Evolutionary conservation across 1,284 basidiomycete species (phyloP), one percentile per base, ranked within the genome.

Genomic region (Ustilago tritici): DNA sequence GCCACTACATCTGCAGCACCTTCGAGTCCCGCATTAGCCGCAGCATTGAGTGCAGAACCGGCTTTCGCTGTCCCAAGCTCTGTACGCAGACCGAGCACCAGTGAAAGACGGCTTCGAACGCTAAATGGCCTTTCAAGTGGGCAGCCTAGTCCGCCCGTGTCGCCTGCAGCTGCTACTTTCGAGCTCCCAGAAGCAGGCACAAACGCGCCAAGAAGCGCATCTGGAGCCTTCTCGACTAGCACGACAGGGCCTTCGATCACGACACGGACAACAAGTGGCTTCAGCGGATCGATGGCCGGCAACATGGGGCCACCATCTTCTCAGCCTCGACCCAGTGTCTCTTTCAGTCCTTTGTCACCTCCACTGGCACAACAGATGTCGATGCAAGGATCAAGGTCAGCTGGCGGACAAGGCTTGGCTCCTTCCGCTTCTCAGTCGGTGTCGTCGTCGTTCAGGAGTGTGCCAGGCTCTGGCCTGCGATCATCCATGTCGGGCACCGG

Each of bases 281-380:
- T 65, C 35, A 58, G 43, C 0, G 43, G 28, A 3, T 15, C 58
- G 0, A 10, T 65, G 1, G 23, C 59, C 2, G 59, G 55, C 17
- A 53, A 43, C 52, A 59, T 62, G 58, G 62, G 41, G 3, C 49
- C 64, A n/a, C 28, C 55, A 2, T 53, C 61, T 10, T 36, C 64
- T 2, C 75, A 69, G 46, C 23, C 70, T 28, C 62, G 81, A 23
- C 50, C 66, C 0, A 76, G 76, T 32, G 61, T 66, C 31, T 81
- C 81, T 2, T 82, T 76, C 57, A 81, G 76, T 49, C 78, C 79
- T 2, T 81, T 78, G 8, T 81, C 79, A 11, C 70, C 81, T 4
- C 81, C 79, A 19, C 65, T 82, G 1, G 78, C 70, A n/a, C 69
- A 77, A 41, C 79, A 82, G 55, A 68, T 81, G 63, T 73, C 66